Evolutionary conservation across 78 protist species (phyloP), one percentile per base, ranked within the genome.

Genomic region (Anaeramoeba ignava): DNA sequence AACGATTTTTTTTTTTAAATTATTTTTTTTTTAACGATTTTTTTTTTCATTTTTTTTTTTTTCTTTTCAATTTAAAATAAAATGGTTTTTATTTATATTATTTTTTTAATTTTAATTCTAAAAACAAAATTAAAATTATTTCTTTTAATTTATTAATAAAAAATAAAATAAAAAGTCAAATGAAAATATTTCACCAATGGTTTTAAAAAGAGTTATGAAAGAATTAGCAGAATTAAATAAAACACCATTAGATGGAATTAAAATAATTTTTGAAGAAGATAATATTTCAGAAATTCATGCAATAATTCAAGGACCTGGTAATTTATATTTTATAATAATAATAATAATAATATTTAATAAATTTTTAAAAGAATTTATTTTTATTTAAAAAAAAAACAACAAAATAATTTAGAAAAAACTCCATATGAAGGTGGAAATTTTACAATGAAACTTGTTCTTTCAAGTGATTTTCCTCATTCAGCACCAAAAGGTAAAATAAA

Each of bases 341-440:
- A 0, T 81, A 33, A 3, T 33, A 0, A 84, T 34, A 39, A 3
- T 34, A 39, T n/a, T 3, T 73, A 42, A 39, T 2, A 3, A 39
- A 12, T 38, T 81, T 3, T 0, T 67, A 17, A 36, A 1, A 38
- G 27, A 37, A 27, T 81, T 2, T 33, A 39, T 2, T 39, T 81
- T 31, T 42, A n/a, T 39, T 54, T 67, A 54, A 54, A 54, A 8
- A 54, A 54, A 8, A 54, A 54, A 27, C 73, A 54, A 54, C 8
- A 54, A 54, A 54, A 54, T 54, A 54, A 54, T 54, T 27, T 54
- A 91, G 96, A 33, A 0, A 93, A 90, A 38, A 97, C 99, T 2
- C 99, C 99, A n/a, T 97, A 87, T 78, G 95, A 94, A 81, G 97
- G 97, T 0, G 99, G 98, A 36, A 34, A 68, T 37, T 97, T 95